phyloP scores from a whole-genome alignment of 2,329 filamentous ascomycete genomes.

The Pseudogymnoascus sp. region DNA sequence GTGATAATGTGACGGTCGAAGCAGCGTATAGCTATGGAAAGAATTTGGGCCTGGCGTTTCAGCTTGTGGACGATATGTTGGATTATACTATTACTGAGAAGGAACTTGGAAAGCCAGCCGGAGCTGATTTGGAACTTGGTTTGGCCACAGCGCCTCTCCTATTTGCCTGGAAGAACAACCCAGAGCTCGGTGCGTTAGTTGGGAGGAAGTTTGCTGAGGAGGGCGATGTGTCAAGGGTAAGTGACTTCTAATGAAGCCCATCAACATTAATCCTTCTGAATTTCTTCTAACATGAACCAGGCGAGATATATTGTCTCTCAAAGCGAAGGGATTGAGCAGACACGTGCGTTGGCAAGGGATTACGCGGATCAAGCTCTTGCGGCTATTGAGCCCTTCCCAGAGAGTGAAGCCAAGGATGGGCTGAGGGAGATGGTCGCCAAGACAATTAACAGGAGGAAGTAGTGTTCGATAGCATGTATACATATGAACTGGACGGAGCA shows the following conservation, averaged over 20 bases:
- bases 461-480: conserved; percentile 21
- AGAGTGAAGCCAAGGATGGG: conserved; percentile 90
- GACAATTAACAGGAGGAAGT: conserved; percentile 83
- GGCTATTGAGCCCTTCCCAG: conserved; percentile 77
- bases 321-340: conserved; percentile 87
- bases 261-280: conserved; percentile 12
- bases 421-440: conserved; percentile 91
- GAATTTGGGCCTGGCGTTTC: conserved; percentile 90
- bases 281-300: conserved; percentile 39
- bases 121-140: conserved; percentile 86
- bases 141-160: conserved; percentile 88
- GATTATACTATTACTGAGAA: conserved; percentile 84
- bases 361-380: conserved; percentile 82
- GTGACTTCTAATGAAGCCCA: conserved; percentile 27
- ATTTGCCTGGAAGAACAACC: conserved; percentile 89
- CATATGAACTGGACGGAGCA: conserved; percentile 6
- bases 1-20: conserved; percentile 72
- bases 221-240: conserved; percentile 78
- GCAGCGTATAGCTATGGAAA: conserved; percentile 87
- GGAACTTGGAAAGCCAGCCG: conserved; percentile 89
- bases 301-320: conserved; percentile 76
- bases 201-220: conserved; percentile 80
- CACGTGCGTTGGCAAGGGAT: conserved; percentile 78
- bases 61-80: conserved; percentile 95
- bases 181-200: conserved; percentile 77